Conservation (phyloP, 148 eudicot genomes). For the Rhododendron griersonianum region DNA sequence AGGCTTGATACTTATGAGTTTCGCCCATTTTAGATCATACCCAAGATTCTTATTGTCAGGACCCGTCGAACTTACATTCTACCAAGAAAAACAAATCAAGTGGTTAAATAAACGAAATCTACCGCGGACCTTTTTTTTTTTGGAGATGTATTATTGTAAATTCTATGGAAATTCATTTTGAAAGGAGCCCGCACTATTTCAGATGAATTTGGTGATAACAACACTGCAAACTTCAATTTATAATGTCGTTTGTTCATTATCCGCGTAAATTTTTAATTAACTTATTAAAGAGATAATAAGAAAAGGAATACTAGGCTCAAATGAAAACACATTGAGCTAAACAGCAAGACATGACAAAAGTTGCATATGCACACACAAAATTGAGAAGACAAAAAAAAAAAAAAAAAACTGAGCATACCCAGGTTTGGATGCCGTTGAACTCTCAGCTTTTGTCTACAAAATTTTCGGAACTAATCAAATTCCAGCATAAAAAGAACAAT, state of each 20-base stretch:
- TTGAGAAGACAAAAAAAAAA: too few relatives aligned
- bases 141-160: not conserved
- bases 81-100: not conserved
- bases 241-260: not conserved
- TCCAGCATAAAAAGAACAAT: too few relatives aligned
- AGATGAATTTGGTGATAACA: not conserved
- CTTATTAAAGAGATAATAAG: not conserved
- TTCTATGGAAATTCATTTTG: not conserved
- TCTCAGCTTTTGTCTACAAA: conserved; percentile 44
- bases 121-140: not conserved
- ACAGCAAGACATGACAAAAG: not conserved
- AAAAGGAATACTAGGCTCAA: not conserved
- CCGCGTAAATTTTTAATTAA: not conserved
- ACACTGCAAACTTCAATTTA: not conserved
- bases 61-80: not conserved
- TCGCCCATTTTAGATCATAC: not conserved
- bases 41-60: not conserved
- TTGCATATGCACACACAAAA: not conserved
- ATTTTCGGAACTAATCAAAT: not conserved
- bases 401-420: conserved; percentile 32
- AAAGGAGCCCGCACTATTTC: not conserved
- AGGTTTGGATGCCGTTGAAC: conserved; percentile 43
- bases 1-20: not conserved
- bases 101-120: not conserved
- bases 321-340: not conserved